phyloP scores from a whole-genome alignment of 306 rosid species.

The Trifolium fragiferum region DNA sequence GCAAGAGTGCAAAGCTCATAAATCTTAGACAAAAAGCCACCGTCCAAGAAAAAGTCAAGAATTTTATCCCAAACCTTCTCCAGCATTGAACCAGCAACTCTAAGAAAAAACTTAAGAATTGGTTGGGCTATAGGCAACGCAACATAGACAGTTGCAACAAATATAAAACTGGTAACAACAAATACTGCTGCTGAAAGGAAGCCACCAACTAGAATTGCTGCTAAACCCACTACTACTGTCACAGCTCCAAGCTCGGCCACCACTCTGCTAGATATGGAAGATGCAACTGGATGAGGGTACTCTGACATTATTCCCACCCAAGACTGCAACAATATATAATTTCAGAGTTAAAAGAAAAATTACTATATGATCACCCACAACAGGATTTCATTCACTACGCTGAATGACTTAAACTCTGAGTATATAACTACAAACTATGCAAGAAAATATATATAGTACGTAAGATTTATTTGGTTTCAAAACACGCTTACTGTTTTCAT shows the following conservation, averaged over 20 bases:
- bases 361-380: slow-evolving; percentile 21
- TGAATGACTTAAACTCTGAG: slow-evolving; percentile 34
- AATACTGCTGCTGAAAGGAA: slow-evolving; percentile 86
- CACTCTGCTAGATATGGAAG: slow-evolving; percentile 92
- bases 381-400: slow-evolving; percentile 33
- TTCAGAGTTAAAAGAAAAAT: slow-evolving; percentile 31
- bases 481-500: neutral
- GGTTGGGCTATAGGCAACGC: slow-evolving; percentile 86
- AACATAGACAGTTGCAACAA: slow-evolving; percentile 61
- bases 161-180: slow-evolving; percentile 77
- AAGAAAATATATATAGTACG: slow-evolving; percentile 2
- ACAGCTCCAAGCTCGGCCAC: slow-evolving; percentile 78
- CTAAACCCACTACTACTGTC: slow-evolving; percentile 66
- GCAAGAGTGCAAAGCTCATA: slow-evolving; percentile 71
- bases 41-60: slow-evolving; percentile 65
- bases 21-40: slow-evolving; percentile 71
- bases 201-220: slow-evolving; percentile 77
- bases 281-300: slow-evolving; percentile 90
- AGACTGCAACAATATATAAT: slow-evolving; percentile 63
- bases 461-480: neutral
- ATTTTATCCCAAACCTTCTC: slow-evolving; percentile 79
- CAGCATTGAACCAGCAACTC: slow-evolving; percentile 58
- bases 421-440: slow-evolving; percentile 9
- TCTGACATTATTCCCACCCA: slow-evolving; percentile 75
- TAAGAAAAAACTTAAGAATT: slow-evolving; percentile 64